phyloP scores from a whole-genome alignment of 2,329 filamentous ascomycete genomes.

The Leptographium galeiforme region DNA sequence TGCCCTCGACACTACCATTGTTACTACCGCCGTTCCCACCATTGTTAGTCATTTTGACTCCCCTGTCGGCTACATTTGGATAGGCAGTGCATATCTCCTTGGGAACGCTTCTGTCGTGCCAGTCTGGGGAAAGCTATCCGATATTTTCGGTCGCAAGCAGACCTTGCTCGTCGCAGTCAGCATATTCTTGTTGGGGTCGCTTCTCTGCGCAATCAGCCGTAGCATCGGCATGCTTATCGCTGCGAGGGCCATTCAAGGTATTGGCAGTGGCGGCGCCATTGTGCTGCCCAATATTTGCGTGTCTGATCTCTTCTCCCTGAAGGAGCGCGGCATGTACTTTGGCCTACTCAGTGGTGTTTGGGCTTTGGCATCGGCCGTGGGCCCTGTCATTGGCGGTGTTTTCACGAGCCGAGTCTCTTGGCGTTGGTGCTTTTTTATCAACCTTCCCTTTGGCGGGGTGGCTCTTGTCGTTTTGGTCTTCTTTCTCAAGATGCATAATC shows the following conservation, averaged over 20 bases:
- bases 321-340: constrained; percentile 3
- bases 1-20: constrained; percentile 44
- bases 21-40: constrained; percentile 52
- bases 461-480: constrained; percentile 39
- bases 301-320: constrained; percentile 24
- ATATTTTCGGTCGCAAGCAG: constrained; percentile 45
- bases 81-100: constrained; percentile 59
- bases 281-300: constrained; percentile 44
- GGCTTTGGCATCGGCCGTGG: constrained; percentile 1
- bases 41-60: constrained; percentile 51
- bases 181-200: constrained; percentile 39
- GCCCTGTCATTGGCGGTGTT: constrained; percentile 3
- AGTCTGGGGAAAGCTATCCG: constrained; percentile 52
- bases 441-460: constrained; percentile 18
- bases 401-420: background rate
- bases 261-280: constrained; percentile 40
- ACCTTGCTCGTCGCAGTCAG: constrained; percentile 32
- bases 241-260: constrained; percentile 39
- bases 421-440: background rate
- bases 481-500: constrained; percentile 53
- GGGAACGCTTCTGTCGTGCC: constrained; percentile 53
- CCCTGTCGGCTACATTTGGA: constrained; percentile 60
- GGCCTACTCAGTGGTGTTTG: background rate
- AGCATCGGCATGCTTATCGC: constrained; percentile 39
- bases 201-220: constrained; percentile 35